Base-by-base conservation (phyloP, 768 basidiomycete species). In the Leccinum rimulosum region DNA sequence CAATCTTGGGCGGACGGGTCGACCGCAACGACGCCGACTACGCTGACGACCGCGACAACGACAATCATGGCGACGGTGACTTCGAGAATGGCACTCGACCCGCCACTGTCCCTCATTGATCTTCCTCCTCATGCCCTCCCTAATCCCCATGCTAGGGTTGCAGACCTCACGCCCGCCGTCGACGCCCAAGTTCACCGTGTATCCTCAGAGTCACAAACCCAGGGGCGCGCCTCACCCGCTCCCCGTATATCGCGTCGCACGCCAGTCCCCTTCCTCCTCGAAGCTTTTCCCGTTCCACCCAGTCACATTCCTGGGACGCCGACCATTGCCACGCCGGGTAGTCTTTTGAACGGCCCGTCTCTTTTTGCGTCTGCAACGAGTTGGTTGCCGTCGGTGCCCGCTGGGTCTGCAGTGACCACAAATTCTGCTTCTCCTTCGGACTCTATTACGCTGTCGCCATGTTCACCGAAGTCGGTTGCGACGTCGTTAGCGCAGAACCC, bases 401-500 rank as follows among this genome's bases (percentile, higher is more conserved):
- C 31, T 48, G 51, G 50, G 6, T n/a, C 63, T 36, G 31, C 47
- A 11, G 61, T 7, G 9, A 45, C 53, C 17, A 54, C 59, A n/a
- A 61, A 27, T 6, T 33, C 59, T 10, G 22, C 30, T 28, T 25
- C 55, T 3, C n/a, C 59, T n/a, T 33, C 54, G 6, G 57, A 27
- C n/a, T 28, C 62, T n/a, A 61, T 35, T 58, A 10, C 48, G 28
- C 49, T 50, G 10, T 57, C 62, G 15, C 62, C 67, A 15, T 56
- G 50, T 50, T 59, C 65, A 1, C 67, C 66, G 30, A 67, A 57
- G 52, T 52, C 65, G 7, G 25, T 55, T 27, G 52, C 57, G 53
- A 48, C 56, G 1, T 43, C 57, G 14, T 15, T n/a, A 43, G 65
- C 35, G 30, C 60, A 59, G 15, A 83, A 85, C 56, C 86, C 85